Base-by-base conservation (phyloP, 768 basidiomycete genomes). In the Boletus speciosus region DNA sequence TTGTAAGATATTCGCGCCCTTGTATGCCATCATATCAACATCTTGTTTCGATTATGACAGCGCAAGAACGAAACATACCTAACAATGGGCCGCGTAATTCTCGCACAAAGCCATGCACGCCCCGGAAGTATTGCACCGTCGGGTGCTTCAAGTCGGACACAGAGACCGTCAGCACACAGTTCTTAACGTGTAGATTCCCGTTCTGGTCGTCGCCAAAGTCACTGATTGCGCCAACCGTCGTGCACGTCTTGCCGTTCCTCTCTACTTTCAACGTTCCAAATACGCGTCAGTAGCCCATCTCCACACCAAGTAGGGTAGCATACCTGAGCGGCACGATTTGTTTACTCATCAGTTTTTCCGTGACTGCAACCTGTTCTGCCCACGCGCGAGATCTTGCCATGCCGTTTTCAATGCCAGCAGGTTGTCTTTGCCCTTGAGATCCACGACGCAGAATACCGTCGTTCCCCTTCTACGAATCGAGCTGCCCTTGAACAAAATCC, bases 1-100 rank as follows among this genome's bases (percentile, higher is more conserved):
- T 32, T 2, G 51, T 57, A 1, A 66, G 56, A 41, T 38, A 60
- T 29, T 63, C 35, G n/a, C 63, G 64, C 0, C 64, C 64, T 64
- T 27, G 1, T 0, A 32, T 35, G 8, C 12, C 9, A 19, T 50
- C 19, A 1, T 0, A 35, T 55, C 44, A 50, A 14, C 1, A 32
- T 8, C 9, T 8, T 8, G 9, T 19, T 19, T 27, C 11, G 4
- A 38, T 14, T 5, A 31, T 23, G 34, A 41, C 12, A 2, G 15
- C 5, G 6, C 16, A 7, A n/a, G 19, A n/a, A 3, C 1, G 2
- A 25, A 40, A 36, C 48, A 15, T 27, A 63, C 63, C 61, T 12
- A 55, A 25, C 1, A 64, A 19, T 0, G 59, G 52, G 5, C 63
- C 63, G 4, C 55, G 41, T 8, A 60, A 32, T 2, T 56, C 61